Evolutionary conservation across 164 flowering plant genomes (phyloP).

Genomic region (Santalum album): DNA sequence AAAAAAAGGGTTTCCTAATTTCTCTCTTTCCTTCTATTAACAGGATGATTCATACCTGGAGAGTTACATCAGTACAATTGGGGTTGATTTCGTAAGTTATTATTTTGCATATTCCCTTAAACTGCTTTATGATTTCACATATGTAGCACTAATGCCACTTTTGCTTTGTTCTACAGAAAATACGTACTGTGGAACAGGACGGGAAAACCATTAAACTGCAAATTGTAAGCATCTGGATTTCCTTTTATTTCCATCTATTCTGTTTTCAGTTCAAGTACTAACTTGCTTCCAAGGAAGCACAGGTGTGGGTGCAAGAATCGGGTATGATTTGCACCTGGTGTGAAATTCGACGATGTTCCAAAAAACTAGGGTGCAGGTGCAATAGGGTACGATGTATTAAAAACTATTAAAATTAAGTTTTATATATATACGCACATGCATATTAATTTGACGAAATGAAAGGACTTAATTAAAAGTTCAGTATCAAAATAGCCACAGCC

Average conservation of each 20-base stretch:
- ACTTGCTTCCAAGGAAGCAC: too few relatives aligned
- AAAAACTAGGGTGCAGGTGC: too few relatives aligned
- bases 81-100: constrained; percentile 85
- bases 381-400: too few relatives aligned
- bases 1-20: constrained; percentile 6
- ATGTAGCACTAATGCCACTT: constrained; percentile 2
- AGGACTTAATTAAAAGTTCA: too few relatives aligned
- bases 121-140: background rate
- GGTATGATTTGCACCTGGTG: too few relatives aligned
- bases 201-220: constrained; percentile 92
- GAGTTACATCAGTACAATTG: constrained; percentile 91
- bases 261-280: background rate
- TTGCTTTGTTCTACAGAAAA: constrained; percentile 47
- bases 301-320: too few relatives aligned
- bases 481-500: too few relatives aligned
- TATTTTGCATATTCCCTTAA: background rate
- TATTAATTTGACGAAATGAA: too few relatives aligned
- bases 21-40: too few relatives aligned
- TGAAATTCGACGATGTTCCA: too few relatives aligned
- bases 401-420: too few relatives aligned
- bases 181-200: constrained; percentile 94
- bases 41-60: constrained; percentile 96
- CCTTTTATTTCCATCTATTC: background rate
- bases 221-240: constrained; percentile 49
- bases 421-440: too few relatives aligned